phyloP scores from a whole-genome alignment of 257 asterid genomes.

The Solanum pinnatisectum region DNA sequence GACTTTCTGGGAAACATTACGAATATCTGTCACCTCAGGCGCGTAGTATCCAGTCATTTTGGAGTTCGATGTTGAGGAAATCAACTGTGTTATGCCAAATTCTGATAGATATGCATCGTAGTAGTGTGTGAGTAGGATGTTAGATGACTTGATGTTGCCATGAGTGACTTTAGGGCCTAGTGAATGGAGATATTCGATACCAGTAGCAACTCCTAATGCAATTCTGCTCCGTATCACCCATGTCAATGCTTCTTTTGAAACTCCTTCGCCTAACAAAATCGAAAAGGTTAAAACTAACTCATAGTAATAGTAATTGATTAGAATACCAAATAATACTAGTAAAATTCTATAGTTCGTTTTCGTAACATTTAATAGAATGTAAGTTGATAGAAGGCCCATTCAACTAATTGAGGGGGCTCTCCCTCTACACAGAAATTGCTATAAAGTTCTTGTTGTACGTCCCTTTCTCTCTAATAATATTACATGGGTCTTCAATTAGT shows the following conservation, averaged over 20 bases:
- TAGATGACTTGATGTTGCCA: constrained; percentile 60
- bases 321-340: neutral
- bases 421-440: too few relatives aligned
- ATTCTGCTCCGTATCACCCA: constrained; percentile 34
- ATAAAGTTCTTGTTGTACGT: too few relatives aligned
- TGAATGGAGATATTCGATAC: constrained; percentile 45
- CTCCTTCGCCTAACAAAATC: constrained; percentile 7
- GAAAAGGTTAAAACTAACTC: neutral
- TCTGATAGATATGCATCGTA: constrained; percentile 28
- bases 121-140: constrained; percentile 33
- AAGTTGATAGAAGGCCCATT: too few relatives aligned
- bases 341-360: neutral
- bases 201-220: constrained; percentile 29
- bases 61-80: constrained; percentile 10
- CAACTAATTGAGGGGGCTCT: too few relatives aligned
- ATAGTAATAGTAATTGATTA: neutral
- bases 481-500: too few relatives aligned
- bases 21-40: constrained; percentile 38
- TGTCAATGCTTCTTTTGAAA: constrained; percentile 8
- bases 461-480: too few relatives aligned
- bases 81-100: constrained; percentile 34
- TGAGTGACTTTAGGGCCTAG: constrained; percentile 18
- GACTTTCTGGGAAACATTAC: constrained; percentile 24
- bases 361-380: neutral
- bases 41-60: constrained; percentile 29